phyloP scores from a whole-genome alignment of 1,284 basidiomycete species.

The Inonotus hispidus region DNA sequence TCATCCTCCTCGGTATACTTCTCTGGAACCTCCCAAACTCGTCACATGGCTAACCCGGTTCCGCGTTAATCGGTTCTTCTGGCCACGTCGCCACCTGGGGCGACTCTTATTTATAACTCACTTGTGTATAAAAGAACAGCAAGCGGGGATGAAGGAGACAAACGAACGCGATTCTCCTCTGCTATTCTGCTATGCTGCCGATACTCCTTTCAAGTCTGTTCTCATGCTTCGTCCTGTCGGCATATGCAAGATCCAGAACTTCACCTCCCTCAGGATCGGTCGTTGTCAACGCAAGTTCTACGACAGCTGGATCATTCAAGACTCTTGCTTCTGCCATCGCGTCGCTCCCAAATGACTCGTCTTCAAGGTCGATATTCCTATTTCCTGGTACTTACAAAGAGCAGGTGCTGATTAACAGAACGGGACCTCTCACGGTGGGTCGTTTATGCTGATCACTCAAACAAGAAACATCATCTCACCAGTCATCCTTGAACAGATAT shows the following conservation, averaged over 20 bases:
- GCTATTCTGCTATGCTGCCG: neutral
- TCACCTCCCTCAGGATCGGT: constrained; percentile 40
- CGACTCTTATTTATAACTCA: neutral
- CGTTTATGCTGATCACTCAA: neutral
- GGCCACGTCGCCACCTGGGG: neutral
- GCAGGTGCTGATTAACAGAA: constrained; percentile 46
- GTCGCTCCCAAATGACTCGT: constrained; percentile 40
- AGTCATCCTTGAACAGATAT: constrained; percentile 33
- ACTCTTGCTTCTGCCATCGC: constrained; percentile 38
- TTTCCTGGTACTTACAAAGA: constrained; percentile 50
- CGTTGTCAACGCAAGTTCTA: constrained; percentile 39
- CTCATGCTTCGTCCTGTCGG: neutral
- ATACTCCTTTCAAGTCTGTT: neutral
- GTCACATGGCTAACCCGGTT: too few relatives aligned
- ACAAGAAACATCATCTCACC: neutral
- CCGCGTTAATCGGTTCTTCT: too few relatives aligned
- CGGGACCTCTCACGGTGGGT: constrained; percentile 38
- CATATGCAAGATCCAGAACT: constrained; percentile 26
- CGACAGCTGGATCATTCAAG: constrained; percentile 37
- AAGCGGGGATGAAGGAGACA: neutral
- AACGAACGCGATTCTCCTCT: neutral
- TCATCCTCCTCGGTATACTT: neutral
- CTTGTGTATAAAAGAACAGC: neutral
- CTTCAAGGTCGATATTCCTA: constrained; percentile 44
- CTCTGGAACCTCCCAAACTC: neutral